Base-by-base conservation (phyloP, 768 basidiomycete species). In the Podaxis rugospora region DNA sequence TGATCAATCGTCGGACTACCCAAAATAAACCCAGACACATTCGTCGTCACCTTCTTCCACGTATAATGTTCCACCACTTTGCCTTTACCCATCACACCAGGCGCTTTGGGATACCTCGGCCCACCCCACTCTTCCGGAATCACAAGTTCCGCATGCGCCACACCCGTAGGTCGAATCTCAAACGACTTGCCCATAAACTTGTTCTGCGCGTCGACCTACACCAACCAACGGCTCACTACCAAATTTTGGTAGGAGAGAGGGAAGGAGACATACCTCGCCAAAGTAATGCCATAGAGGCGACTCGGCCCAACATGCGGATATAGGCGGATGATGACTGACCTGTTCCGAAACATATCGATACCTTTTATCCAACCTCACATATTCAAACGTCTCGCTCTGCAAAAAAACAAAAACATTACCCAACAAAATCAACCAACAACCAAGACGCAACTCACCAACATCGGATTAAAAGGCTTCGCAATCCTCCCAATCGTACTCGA, bases 161-260 rank as follows among this genome's bases (percentile, higher is more conserved):
- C 80, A n/a, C 95, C 95, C 1, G 95, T 98, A 1, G 95, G 95
- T 25, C 93, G 78, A 66, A 98, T 97, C 78, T 98, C 95, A 69
- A 98, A 98, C 0, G 90, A 92, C 72, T 95, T 93, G 44, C 95
- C 95, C 82, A 94, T 89, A 72, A 98, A 97, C 74, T 88, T 96
- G 71, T 95, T 95, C 73, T 97, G 94, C 2, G 95, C 95, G 68
- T 97, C 95, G 56, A 98, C 95, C 87, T 94, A 57, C 49, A 51
- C 46, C 46, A 44, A 35, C 36, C 5, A 4, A 23, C 23, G 4
- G 18, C n/a, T 32, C 39, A 16, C 2, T n/a, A 40, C 6, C 39
- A 40, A 6, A 40, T 40, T n/a, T 23, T 23, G 23, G 23, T 0
- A 1, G 23, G 23, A 23, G 42, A n/a, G 18, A 44, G 14, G 3